Percentiles rank a stretch among this genome's conserved stretches.
Conservation (phyloP, 1,284 basidiomycete species). For the Cystobasidium slooffiae region DNA sequence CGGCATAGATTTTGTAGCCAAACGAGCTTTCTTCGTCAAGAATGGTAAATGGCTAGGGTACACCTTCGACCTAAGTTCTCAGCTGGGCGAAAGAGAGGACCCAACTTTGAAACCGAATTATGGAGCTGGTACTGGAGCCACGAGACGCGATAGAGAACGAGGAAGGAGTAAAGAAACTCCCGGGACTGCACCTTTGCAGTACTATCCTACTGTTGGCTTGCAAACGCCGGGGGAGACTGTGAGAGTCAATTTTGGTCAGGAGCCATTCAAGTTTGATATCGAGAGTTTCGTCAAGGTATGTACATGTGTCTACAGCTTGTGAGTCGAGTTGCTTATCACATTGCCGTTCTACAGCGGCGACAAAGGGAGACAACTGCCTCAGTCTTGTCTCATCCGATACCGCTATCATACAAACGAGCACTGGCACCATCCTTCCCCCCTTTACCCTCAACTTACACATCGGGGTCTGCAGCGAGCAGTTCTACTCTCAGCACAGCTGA, state of each 20-base stretch:
- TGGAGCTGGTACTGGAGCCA: constrained; percentile 63
- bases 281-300: constrained; percentile 57
- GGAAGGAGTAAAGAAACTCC: constrained; percentile 19
- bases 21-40: constrained; percentile 84
- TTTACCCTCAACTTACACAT: neutral
- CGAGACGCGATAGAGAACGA: constrained; percentile 56
- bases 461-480: neutral
- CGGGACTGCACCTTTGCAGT: constrained; percentile 39
- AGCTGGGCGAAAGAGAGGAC: constrained; percentile 13
- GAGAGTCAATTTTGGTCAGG: constrained; percentile 81
- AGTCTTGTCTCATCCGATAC: constrained; percentile 14
- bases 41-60: constrained; percentile 78
- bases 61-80: constrained; percentile 45
- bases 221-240: constrained; percentile 73
- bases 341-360: constrained; percentile 9
- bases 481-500: constrained; percentile 48
- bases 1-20: constrained; percentile 74
- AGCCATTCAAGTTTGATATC: constrained; percentile 84
- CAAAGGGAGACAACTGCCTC: constrained; percentile 22
- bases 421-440: constrained; percentile 11
- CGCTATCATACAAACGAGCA: constrained; percentile 3
- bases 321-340: neutral
- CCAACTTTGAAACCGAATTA: neutral
- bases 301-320: neutral
- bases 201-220: constrained; percentile 85